These are phyloP conservation scores for Monascus ruber DNA, from an alignment of 2,329 filamentous ascomycete genomes.

Conservation along the genomic window DNA sequence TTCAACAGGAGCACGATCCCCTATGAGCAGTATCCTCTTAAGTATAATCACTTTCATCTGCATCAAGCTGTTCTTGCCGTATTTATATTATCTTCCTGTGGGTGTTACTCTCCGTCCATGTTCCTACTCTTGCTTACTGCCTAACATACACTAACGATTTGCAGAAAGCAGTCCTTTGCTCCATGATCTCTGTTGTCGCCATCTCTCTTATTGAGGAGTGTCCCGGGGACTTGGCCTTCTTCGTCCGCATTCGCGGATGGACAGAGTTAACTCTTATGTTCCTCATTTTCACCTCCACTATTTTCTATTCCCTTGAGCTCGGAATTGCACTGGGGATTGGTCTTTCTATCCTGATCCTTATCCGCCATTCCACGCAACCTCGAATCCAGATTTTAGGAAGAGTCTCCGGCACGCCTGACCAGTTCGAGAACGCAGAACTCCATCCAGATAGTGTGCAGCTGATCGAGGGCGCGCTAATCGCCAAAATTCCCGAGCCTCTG, in stretches of 20 bases:
- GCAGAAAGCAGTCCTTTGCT: constrained; percentile 82
- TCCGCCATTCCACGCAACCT: constrained; percentile 80
- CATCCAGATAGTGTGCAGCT: constrained; percentile 69
- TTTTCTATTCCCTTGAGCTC: constrained; percentile 87
- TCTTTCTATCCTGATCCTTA: constrained; percentile 76
- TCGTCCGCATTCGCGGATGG: constrained; percentile 73
- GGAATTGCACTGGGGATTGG: constrained; percentile 92
- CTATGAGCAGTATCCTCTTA: constrained; percentile 84
- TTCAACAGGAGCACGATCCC: constrained; percentile 80
- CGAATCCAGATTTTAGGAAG: constrained; percentile 94
- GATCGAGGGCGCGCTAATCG: constrained; percentile 82
- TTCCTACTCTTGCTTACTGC: neutral
- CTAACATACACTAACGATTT: constrained; percentile 1
- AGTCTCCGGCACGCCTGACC: constrained; percentile 62
- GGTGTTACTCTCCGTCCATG: constrained; percentile 26
- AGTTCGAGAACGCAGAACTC: constrained; percentile 74
- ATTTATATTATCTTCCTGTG: constrained; percentile 92
- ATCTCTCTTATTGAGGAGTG: constrained; percentile 92
- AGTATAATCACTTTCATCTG: constrained; percentile 71
- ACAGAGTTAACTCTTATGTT: constrained; percentile 77
- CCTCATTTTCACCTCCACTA: constrained; percentile 80
- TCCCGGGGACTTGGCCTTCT: constrained; percentile 84
- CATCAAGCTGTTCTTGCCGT: constrained; percentile 72
- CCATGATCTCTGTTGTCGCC: constrained; percentile 92
- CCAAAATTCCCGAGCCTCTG: constrained; percentile 93